Conservation (phyloP, 306 rosid genomes). For the Macrotyloma uniflorum region DNA sequence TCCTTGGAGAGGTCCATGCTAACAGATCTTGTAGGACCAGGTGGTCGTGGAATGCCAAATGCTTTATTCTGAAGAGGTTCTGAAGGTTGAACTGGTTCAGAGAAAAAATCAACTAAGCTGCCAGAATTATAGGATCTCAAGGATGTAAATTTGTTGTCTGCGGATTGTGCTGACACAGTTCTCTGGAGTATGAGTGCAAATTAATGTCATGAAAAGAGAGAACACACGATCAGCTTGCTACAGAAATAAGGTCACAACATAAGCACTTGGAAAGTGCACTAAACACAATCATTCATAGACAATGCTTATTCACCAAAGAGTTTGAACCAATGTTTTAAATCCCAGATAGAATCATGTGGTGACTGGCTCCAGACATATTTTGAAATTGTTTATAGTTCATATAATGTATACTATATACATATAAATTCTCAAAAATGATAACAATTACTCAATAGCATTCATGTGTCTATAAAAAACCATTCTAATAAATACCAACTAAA, state of each 20-base stretch:
- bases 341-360: background rate
- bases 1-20: constrained; percentile 54
- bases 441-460: no score
- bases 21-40: constrained; percentile 56
- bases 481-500: no score
- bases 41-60: constrained; percentile 36
- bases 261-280: constrained; percentile 25
- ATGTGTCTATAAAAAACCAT: no score
- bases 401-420: no score
- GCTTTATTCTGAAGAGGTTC: constrained; percentile 46
- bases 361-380: background rate
- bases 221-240: constrained; percentile 20
- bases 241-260: constrained; percentile 32
- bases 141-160: constrained; percentile 53
- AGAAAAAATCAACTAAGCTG: constrained; percentile 51
- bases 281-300: background rate
- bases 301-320: background rate
- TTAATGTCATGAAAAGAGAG: constrained; percentile 28
- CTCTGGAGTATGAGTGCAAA: constrained; percentile 54
- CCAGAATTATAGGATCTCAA: constrained; percentile 56
- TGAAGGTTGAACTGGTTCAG: constrained; percentile 53
- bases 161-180: constrained; percentile 58
- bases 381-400: no score
- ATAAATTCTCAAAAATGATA: no score
- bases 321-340: background rate